Conservation (phyloP, 352 stramenopile genomes). For the Phytophthora palmivora region DNA sequence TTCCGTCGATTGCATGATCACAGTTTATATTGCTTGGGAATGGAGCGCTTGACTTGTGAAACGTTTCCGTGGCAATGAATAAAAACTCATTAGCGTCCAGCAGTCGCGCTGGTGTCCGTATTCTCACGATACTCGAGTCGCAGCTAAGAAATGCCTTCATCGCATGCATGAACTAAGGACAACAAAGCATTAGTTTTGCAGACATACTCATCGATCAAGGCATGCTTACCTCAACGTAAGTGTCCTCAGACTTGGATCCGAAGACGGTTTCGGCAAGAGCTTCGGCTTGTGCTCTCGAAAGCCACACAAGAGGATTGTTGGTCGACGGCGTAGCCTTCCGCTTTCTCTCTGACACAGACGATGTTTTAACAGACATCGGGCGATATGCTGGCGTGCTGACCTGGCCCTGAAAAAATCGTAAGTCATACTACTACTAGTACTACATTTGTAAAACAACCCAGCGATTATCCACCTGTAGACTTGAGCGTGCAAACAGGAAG, state of each 20-base stretch:
- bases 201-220: neutral
- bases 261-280: constrained; percentile 52
- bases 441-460: neutral
- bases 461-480: constrained; percentile 42
- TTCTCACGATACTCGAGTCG: constrained; percentile 19
- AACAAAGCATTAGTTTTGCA: constrained; percentile 3
- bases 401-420: constrained; percentile 17
- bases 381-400: constrained; percentile 38
- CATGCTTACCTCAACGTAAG: constrained; percentile 50
- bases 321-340: constrained; percentile 26
- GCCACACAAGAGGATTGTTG: constrained; percentile 44
- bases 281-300: constrained; percentile 60
- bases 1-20: constrained; percentile 9
- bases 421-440: neutral
- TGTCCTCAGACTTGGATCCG: constrained; percentile 52
- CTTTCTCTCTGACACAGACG: constrained; percentile 18
- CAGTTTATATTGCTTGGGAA: constrained; percentile 11
- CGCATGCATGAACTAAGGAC: constrained; percentile 51
- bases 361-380: constrained; percentile 35
- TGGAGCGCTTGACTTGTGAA: constrained; percentile 37
- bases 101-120: constrained; percentile 23
- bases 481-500: constrained; percentile 58
- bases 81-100: constrained; percentile 60
- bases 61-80: constrained; percentile 54
- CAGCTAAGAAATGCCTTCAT: constrained; percentile 52